A percentile compares a stretch with the other conserved stretches of the same genome.
Evolutionary conservation across 1,284 basidiomycete species (phyloP).

Genomic region (Ceratobasidium sp.): DNA sequence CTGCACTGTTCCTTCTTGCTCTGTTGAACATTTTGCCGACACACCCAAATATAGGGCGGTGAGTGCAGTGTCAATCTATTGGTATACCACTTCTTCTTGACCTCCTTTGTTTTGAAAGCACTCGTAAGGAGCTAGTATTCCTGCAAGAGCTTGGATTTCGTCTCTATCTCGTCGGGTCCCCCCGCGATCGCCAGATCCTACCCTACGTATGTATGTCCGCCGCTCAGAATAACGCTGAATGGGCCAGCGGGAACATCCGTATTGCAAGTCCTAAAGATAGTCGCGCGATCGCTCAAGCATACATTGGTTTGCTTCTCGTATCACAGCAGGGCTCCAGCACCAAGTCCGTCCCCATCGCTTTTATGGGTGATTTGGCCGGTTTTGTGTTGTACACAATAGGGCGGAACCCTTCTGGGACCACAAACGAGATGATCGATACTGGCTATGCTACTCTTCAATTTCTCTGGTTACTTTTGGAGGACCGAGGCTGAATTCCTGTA

Average conservation of each 20-base stretch:
- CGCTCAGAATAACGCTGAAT: background rate
- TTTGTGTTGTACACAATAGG: background rate
- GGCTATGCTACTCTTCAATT: background rate
- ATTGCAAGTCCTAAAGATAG: background rate
- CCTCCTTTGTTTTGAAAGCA: background rate
- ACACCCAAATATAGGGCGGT: background rate
- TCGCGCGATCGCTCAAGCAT: background rate
- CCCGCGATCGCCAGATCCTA: background rate
- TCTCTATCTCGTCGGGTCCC: background rate
- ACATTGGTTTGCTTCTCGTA: background rate
- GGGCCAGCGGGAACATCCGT: background rate
- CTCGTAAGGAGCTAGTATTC: background rate
- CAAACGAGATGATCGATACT: background rate
- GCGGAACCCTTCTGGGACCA: background rate
- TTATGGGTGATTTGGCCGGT: background rate
- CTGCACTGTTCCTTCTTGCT: background rate
- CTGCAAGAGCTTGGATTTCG: slow-evolving; percentile 1
- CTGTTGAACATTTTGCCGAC: background rate
- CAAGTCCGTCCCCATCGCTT: background rate
- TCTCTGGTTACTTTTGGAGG: slow-evolving; percentile 1
- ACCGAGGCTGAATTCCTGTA: background rate
- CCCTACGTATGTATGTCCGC: background rate
- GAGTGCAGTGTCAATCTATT: background rate
- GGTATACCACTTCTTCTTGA: background rate
- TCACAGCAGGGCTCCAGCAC: background rate